These are phyloP conservation scores for Pinus taeda DNA, from an alignment of 75 land plant species.

Conservation along the genomic window DNA sequence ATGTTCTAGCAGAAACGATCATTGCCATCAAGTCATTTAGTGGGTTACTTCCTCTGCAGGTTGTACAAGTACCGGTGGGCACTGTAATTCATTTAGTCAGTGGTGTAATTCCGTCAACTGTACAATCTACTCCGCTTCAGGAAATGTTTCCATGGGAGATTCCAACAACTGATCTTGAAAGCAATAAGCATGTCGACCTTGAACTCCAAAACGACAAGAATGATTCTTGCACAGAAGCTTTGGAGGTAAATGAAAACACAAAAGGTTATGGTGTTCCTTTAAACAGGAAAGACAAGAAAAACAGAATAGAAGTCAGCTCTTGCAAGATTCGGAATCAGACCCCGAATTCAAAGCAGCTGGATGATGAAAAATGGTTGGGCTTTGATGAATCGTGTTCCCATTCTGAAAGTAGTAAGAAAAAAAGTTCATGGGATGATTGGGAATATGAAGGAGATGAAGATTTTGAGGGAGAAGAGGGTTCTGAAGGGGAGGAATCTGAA, in stretches of 20 bases:
- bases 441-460: constrained; percentile 23
- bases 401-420: neutral
- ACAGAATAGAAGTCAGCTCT: neutral
- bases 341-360: neutral
- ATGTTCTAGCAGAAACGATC: neutral
- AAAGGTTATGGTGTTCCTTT: neutral
- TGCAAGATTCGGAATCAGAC: neutral
- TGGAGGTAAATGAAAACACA: constrained; percentile 1
- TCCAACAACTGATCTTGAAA: constrained; percentile 23
- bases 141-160: constrained; percentile 61
- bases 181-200: neutral
- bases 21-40: neutral
- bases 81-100: constrained; percentile 85
- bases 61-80: constrained; percentile 88
- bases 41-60: constrained; percentile 27
- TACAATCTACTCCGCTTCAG: constrained; percentile 21
- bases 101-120: constrained; percentile 59
- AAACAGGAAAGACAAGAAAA: constrained; percentile 4
- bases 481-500: constrained; percentile 17
- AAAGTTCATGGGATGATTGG: neutral
- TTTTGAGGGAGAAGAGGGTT: constrained; percentile 17
- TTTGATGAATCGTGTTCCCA: neutral
- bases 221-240: neutral
- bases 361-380: neutral
- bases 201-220: neutral